Base-by-base conservation (phyloP, 306 rosid genomes). In the Spatholobus suberectus region DNA sequence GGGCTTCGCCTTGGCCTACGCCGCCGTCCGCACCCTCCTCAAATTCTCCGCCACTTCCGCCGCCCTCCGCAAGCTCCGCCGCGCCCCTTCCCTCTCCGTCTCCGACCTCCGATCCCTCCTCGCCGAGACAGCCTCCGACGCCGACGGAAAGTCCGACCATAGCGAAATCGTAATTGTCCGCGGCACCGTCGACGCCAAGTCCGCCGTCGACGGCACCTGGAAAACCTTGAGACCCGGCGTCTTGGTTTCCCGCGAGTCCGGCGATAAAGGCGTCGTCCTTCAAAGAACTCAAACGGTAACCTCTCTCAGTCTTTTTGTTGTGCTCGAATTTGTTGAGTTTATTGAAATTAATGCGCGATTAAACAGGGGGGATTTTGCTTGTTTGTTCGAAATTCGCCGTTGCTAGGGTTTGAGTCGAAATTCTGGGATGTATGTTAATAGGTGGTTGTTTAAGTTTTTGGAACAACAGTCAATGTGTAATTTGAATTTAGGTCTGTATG, bases 51-150 rank as follows among this genome's bases (percentile, higher is more conserved):
- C 88, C 73, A 37, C 76, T 58, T 88, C 94, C 18, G 46, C 92
- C 79, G 89, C 97, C 61, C 91, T 96, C 70, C 40, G 75, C 1
- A 89, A 89, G 72, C 88, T 96, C 81, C 87, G 74, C 55, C n/a
- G 5, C 17, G 92, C 98, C 11, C 99, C 99, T 21, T 80, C 79
- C 67, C 78, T 90, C 40, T 38, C 78, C 20, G 97, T 93, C 40
- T 89, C 94, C 34, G 99, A 92, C 88, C 97, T 96, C 62, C 98
- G 99, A 1, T 88, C 90, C 3, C 78, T 92, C 66, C 86, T 93
- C 37, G 1, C 27, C 17, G 59, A 81, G 0, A n/a, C 0, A 41
- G 23, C 69, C 54, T 72, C 85, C 15, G 80, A 81, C 10, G 37
- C 44, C 3, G 84, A 79, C 12, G 68, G 44, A 0, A n/a, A 62